Base-by-base conservation (phyloP, 2,329 filamentous ascomycete genomes). In the Clarireedia homoeocarpa region DNA sequence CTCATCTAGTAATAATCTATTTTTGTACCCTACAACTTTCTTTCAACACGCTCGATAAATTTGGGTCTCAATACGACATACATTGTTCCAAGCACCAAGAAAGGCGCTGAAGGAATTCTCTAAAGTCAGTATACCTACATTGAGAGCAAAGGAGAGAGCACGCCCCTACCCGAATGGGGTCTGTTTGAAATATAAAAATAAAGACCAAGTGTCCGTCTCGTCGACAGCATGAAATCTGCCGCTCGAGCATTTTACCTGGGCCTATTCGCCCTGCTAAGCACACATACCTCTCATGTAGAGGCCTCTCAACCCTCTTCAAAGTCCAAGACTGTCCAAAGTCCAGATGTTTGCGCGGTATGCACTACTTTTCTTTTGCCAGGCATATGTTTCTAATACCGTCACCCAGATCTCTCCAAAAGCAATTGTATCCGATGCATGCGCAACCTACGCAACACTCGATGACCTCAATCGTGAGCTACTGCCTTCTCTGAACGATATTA, bases 371-470 rank as follows among this genome's bases (percentile, higher is more conserved):
- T 61, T 64, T 51, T 62, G 39, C 39, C 55, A 61, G 65, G 64
- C 62, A 63, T 65, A 57, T 53, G 60, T 67, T 59, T 64, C 67
- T 69, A 70, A 67, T 66, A 56, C 60, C 63, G 62, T 59, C 58
- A 54, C 50, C 65, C 77, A 96, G 90, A 88, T 96, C 65, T 90
- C 94, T 44, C 89, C 91, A 17, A 85, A 86, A 63, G 83, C 90
- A 59, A 95, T 94, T 67, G 91, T 99, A 39, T 89, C 88, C 45
- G 94, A 99, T 71, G 91, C 94, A 49, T 97, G 94, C 74, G 90
- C 89, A 60, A 96, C 92, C 55, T 99, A 95, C 73, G 85, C 86
- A 55, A 91, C 89, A 39, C 86, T 99, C 71, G 91, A 99, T 69
- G 76, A 78, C 42, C 78, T 99, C 53, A 99, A 97, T 73, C 73